Base-by-base conservation (phyloP, 306 rosid species). In the Hippophae tibetana region DNA sequence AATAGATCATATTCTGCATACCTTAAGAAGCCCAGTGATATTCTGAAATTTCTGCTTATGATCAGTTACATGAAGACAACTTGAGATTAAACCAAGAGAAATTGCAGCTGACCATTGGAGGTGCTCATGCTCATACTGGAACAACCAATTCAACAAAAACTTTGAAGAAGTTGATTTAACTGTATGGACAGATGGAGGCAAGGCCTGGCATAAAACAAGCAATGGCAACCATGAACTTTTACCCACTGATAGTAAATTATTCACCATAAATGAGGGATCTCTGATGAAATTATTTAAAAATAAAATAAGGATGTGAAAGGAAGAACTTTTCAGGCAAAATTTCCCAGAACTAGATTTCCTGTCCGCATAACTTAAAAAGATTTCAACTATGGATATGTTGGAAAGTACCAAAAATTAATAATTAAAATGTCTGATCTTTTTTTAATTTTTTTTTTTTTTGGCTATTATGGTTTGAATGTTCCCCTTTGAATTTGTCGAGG, bases 41-140 rank as follows among this genome's bases (percentile, higher is more conserved):
- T 74, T 92, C 68, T 85, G 68, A 72, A 78, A 78, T 84, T 87
- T 92, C 72, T 83, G 89, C 80, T 74, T 78, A 80, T 85, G 93
- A 71, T 92, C 96, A 7, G 98, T 92, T 63, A 81, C 86, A 73
- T 92, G 98, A 43, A 87, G 86, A 78, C 87, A 78, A 72, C 96
- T 81, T 59, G 96, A 87, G 70, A 87, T 81, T 57, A 92, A 76
- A 62, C 98, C 98, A 61, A 92, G 87, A 71, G 96, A 92, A 73
- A 92, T 85, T 38, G 96, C 98, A 60, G 96, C 84, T 60, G 96
- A 73, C 95, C 93, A 92, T 67, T 81, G 95, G 12, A 80, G 89
- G 64, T 83, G 79, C 80, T 92, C 98, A 67, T 92, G 98, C 66
- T 85, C 95, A 69, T 78, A 79, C 76, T 87, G 96, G 68, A 83